phyloP scores from a whole-genome alignment of 805 yeast species.

The Wickerhamomyces xylosicus region DNA sequence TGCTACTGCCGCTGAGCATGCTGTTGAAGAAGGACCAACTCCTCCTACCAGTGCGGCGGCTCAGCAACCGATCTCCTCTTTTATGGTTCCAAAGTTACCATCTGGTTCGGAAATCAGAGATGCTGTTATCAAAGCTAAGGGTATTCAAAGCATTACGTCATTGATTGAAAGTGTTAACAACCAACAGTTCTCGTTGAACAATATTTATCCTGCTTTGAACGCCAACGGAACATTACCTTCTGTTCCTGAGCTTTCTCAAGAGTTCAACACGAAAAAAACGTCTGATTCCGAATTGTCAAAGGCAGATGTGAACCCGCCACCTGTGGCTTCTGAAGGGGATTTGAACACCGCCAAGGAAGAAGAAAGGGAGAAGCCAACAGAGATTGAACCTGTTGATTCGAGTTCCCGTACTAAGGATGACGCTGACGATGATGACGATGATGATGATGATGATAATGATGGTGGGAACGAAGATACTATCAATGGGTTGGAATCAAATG shows the following conservation, averaged over 20 bases:
- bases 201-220: constrained; percentile 28
- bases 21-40: neutral
- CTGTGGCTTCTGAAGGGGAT: too few relatives aligned
- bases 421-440: too few relatives aligned
- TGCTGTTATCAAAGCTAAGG: constrained; percentile 63
- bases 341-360: too few relatives aligned
- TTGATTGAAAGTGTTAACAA: constrained; percentile 55
- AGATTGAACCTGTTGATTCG: too few relatives aligned
- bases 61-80: constrained; percentile 6
- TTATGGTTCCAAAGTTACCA: constrained; percentile 26
- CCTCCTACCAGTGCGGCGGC: neutral
- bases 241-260: neutral
- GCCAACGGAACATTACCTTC: constrained; percentile 1
- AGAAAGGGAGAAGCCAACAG: too few relatives aligned
- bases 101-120: constrained; percentile 38
- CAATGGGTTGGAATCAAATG: too few relatives aligned
- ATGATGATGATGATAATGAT: too few relatives aligned
- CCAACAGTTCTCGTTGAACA: constrained; percentile 40
- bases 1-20: neutral
- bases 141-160: constrained; percentile 59
- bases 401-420: too few relatives aligned
- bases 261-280: too few relatives aligned
- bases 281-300: too few relatives aligned
- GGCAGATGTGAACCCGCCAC: too few relatives aligned
- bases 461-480: too few relatives aligned